These are phyloP conservation scores for Kluyveromyces aestuarii DNA, from an alignment of 805 yeast genomes.

Conservation along the genomic window DNA sequence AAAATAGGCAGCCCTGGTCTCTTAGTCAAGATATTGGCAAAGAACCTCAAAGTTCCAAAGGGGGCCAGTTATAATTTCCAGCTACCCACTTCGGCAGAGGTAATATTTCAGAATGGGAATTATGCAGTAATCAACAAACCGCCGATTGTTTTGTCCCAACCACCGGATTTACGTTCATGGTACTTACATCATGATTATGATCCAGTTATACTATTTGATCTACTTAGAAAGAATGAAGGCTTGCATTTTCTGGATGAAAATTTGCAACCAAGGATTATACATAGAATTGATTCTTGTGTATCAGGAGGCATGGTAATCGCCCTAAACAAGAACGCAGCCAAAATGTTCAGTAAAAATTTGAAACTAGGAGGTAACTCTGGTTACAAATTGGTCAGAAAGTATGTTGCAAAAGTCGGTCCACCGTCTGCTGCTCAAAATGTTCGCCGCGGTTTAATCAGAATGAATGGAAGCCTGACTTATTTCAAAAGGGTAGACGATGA, in stretches of 20 bases:
- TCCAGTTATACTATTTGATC: conserved; percentile 14
- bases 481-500: conserved; percentile 13
- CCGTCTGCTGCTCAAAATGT: not conserved
- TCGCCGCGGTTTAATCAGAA: conserved; percentile 7
- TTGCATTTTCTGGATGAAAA: not conserved
- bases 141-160: conserved; percentile 27
- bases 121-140: conserved; percentile 31
- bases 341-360: conserved; percentile 26
- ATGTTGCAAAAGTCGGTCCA: conserved; percentile 23
- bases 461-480: conserved; percentile 12
- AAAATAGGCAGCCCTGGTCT: not conserved
- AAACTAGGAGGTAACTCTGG: conserved; percentile 31
- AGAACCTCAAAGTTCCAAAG: not conserved
- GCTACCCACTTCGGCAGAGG: not conserved
- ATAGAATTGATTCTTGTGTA: conserved; percentile 32
- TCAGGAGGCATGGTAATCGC: conserved; percentile 35
- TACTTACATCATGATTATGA: conserved; percentile 5
- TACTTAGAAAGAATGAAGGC: conserved; percentile 6
- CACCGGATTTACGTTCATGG: conserved; percentile 16
- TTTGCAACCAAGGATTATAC: conserved; percentile 22
- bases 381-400: conserved; percentile 26
- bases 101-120: conserved; percentile 9
- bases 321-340: conserved; percentile 26
- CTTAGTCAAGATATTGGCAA: not conserved
- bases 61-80: not conserved